Evolutionary conservation across 176 grass and related monocot species (phyloP).

Genomic region (Raddia guianensis): DNA sequence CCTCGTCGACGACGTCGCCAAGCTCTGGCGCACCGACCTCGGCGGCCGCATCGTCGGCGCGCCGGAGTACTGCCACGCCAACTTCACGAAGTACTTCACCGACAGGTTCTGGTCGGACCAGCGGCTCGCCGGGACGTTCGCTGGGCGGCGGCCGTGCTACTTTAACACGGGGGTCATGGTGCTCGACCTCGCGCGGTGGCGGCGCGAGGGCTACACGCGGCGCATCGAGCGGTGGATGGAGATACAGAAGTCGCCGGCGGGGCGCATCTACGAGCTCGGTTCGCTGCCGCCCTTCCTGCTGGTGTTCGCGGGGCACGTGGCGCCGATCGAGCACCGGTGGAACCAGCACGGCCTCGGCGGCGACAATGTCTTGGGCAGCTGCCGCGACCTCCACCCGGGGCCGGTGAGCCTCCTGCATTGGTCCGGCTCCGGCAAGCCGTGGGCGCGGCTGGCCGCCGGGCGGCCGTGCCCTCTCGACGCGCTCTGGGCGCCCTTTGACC

Average conservation of each 20-base stretch:
- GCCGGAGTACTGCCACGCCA: constrained; percentile 94
- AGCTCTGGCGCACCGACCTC: constrained; percentile 88
- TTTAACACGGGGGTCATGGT: constrained; percentile 97
- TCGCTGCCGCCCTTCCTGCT: constrained; percentile 91
- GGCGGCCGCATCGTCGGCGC: constrained; percentile 67
- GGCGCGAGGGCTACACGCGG: constrained; percentile 56
- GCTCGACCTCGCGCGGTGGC: constrained; percentile 74
- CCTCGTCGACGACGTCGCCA: constrained; percentile 89
- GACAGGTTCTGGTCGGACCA: constrained; percentile 72
- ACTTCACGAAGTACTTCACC: constrained; percentile 97
- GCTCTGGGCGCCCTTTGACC: constrained; percentile 90
- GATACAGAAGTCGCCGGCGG: constrained; percentile 65
- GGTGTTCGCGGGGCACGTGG: constrained; percentile 90
- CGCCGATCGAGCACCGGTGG: constrained; percentile 92
- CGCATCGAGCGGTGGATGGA: constrained; percentile 94
- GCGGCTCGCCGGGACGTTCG: constrained; percentile 57
- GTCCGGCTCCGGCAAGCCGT: constrained; percentile 92
- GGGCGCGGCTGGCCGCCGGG: constrained; percentile 69
- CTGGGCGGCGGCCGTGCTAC: constrained; percentile 70
- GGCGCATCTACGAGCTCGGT: constrained; percentile 89
- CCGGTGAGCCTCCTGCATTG: constrained; percentile 95
- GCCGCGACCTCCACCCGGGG: constrained; percentile 85
- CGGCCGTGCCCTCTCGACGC: constrained; percentile 83
- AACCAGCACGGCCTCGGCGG: constrained; percentile 96
- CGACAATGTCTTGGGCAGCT: constrained; percentile 85